A percentile compares a stretch with the other conserved stretches of the same genome.
phyloP scores from a whole-genome alignment of 768 basidiomycete genomes.

The Holtermannia corniformis region DNA sequence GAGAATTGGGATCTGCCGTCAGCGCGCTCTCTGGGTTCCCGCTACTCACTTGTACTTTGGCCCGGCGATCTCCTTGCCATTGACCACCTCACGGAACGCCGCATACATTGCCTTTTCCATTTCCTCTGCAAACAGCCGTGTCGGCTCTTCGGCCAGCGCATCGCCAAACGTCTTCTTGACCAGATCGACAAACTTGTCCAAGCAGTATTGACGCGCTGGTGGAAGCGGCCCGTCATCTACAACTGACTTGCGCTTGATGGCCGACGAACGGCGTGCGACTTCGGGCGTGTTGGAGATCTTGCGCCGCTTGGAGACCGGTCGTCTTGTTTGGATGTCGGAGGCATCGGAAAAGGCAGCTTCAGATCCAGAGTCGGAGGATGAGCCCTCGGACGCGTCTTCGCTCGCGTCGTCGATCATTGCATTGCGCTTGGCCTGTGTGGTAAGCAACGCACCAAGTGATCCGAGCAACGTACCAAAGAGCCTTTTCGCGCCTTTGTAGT shows the following conservation, averaged over 20 bases:
- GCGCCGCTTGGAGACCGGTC: neutral
- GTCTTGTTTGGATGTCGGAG: neutral
- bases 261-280: neutral
- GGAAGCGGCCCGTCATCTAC: slow-evolving; percentile 9
- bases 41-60: slow-evolving; percentile 37
- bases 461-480: neutral
- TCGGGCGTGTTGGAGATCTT: neutral
- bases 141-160: slow-evolving; percentile 7
- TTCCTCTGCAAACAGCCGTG: slow-evolving; percentile 17
- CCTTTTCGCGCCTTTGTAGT: neutral
- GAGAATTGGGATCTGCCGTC: slow-evolving; percentile 29
- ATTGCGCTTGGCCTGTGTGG: neutral
- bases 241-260: slow-evolving; percentile 1
- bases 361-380: neutral
- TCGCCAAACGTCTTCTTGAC: slow-evolving; percentile 11
- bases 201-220: slow-evolving; percentile 18
- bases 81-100: slow-evolving; percentile 26
- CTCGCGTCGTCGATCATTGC: neutral
- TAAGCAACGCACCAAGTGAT: neutral
- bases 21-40: neutral
- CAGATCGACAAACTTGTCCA: slow-evolving; percentile 16
- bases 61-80: slow-evolving; percentile 29
- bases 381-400: slow-evolving; percentile 1
- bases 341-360: neutral
- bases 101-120: slow-evolving; percentile 28